Base-by-base conservation (phyloP, 179 eudicot species). In the Gypsophila paniculata region DNA sequence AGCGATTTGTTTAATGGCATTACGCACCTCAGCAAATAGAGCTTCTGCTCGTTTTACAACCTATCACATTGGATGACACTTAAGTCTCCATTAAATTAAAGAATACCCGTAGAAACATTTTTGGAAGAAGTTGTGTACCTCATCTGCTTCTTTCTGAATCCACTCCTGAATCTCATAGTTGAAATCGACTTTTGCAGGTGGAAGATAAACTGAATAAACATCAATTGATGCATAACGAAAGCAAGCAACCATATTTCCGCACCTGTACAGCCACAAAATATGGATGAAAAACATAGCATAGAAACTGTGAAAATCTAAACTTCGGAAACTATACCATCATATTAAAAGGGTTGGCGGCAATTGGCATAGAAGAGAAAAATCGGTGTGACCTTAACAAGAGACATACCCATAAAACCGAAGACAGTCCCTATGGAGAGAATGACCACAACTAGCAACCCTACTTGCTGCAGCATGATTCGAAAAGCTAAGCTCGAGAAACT, bases 381-480 rank as follows among this genome's bases (percentile, higher is more conserved):
- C n/a, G n/a, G n/a, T n/a, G n/a, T n/a, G n/a, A n/a, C n/a, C n/a
- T n/a, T n/a, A n/a, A n/a, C n/a, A n/a, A n/a, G n/a, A n/a, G n/a
- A 57, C 69, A 53, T 91, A 91, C 99, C 99, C 99, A 78, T 91
- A 95, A 71, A 95, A 95, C 25, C 99, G 91, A 75, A 95, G 96
- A 80, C 99, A 95, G 76, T 95, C 99, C 73, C 99, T 82, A 79
- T 95, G 99, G 48, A 95, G 79, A 71, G 99, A 95, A 80, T 95
- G 99, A 69, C 99, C 99, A 85, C 99, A 95, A 75, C 90, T 92
- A 64, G 99, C 99, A 66, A 92, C 97, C 78, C 97, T 86, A 75
- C 96, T 95, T 66, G 99, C 99, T 69, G 99, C 96, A 23, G 95
- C 97, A 84, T 95, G 99, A 74, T 95, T 95, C 71, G 99, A 95